These are phyloP conservation scores for Hirsutella thompsonii DNA, from an alignment of 2,329 filamentous ascomycete genomes.

Conservation along the genomic window DNA sequence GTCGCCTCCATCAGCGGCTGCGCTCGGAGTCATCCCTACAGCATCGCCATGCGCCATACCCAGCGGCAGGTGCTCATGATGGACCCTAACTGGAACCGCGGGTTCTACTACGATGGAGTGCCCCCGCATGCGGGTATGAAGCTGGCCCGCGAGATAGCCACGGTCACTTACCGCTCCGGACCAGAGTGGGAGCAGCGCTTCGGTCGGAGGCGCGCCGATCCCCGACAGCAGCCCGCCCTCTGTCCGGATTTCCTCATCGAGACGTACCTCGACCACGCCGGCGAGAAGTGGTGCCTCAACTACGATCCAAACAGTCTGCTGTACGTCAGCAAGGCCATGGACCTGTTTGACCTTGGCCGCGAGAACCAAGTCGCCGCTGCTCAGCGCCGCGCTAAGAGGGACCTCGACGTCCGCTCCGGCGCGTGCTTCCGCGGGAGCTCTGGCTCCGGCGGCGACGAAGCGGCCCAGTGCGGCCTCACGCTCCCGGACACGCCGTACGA, in stretches of 20 bases:
- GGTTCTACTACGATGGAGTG: constrained; percentile 81
- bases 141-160: constrained; percentile 90
- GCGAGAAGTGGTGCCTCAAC: constrained; percentile 94
- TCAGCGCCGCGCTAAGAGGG: constrained; percentile 47
- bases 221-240: constrained; percentile 76
- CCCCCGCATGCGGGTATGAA: constrained; percentile 97
- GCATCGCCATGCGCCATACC: constrained; percentile 96
- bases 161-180: constrained; percentile 90
- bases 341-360: constrained; percentile 81
- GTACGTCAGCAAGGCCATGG: constrained; percentile 98
- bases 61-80: constrained; percentile 98
- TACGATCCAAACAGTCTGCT: constrained; percentile 93
- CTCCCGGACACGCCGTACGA: constrained; percentile 76
- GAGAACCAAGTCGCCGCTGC: constrained; percentile 53
- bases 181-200: constrained; percentile 98
- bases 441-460: too few species aligned
- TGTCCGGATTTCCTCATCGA: constrained; percentile 97
- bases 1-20: constrained; percentile 89
- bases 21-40: constrained; percentile 89
- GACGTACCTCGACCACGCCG: constrained; percentile 94
- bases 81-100: constrained; percentile 93
- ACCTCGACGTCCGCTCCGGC: constrained; percentile 40
- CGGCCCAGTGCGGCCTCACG: constrained; percentile 56
- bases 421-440: constrained; percentile 38
- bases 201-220: constrained; percentile 73